A percentile compares a stretch with the other conserved stretches of the same genome.
These are phyloP conservation scores for Penicillium sp. DNA, from an alignment of 2,329 filamentous ascomycete genomes.

Conservation along the genomic window DNA sequence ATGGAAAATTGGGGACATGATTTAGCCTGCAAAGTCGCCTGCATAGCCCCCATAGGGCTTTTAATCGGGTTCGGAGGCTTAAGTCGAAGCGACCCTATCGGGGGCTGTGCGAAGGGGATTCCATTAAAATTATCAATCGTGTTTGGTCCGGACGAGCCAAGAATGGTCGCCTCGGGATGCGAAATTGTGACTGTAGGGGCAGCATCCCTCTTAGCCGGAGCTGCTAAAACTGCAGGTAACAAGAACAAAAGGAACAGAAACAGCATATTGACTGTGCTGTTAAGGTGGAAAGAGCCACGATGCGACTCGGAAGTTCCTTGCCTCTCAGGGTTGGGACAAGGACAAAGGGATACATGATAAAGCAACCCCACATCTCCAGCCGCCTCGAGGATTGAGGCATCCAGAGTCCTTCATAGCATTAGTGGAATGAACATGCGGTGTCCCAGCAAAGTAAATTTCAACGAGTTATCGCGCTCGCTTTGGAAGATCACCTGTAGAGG, in stretches of 20 bases:
- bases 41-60: conserved; percentile 54
- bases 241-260: conserved; percentile 4
- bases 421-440: conserved; percentile 5
- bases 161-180: conserved; percentile 50
- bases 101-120: conserved; percentile 70
- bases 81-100: conserved; percentile 61
- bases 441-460: conserved; percentile 2
- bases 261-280: conserved; percentile 2
- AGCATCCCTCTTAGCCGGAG: conserved; percentile 38
- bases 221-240: conserved; percentile 12
- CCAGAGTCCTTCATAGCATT: not conserved
- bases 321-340: not conserved
- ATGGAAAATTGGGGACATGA: conserved; percentile 70
- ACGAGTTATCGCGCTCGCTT: not conserved
- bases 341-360: not conserved
- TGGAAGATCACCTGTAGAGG: not conserved
- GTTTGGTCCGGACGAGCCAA: conserved; percentile 27
- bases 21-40: conserved; percentile 54
- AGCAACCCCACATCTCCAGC: conserved; percentile 1
- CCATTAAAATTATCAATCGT: conserved; percentile 65
- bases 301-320: not conserved
- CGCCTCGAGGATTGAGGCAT: not conserved
- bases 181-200: conserved; percentile 52
- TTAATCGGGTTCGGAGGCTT: conserved; percentile 61
- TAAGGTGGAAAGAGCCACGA: too few relatives aligned